Evolutionary conservation across 176 grass and related monocot genomes (phyloP).

Genomic region (Oryza punctata): DNA sequence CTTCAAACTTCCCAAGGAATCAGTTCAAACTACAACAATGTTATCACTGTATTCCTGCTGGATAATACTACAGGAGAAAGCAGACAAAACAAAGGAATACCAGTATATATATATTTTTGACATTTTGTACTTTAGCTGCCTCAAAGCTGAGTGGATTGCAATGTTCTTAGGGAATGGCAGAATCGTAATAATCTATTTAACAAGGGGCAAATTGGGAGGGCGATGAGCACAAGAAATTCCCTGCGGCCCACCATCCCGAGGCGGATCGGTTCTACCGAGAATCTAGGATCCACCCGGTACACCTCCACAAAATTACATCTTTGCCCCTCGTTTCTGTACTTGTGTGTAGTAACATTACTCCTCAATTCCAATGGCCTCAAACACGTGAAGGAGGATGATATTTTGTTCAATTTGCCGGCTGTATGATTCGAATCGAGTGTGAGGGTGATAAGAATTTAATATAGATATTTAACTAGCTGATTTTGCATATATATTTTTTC

Average conservation of each 20-base stretch:
- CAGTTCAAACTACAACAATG: neutral
- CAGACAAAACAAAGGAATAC: neutral
- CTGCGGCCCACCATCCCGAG: conserved; percentile 18
- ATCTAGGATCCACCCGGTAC: neutral
- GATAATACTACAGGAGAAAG: neutral
- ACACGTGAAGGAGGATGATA: neutral
- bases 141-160: neutral
- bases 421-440: too few relatives aligned
- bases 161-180: neutral
- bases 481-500: too few relatives aligned
- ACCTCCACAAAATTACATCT: neutral
- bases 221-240: neutral
- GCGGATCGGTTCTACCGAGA: neutral
- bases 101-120: neutral
- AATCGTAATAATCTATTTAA: neutral
- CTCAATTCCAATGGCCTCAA: neutral
- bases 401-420: too few relatives aligned
- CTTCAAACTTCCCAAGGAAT: neutral
- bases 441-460: too few relatives aligned
- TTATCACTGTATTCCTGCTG: neutral
- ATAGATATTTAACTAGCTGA: too few relatives aligned
- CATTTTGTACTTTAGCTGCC: neutral
- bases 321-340: neutral
- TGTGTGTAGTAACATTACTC: neutral
- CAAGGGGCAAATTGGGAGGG: neutral